A percentile compares a stretch with the other conserved stretches of the same genome.
These are phyloP conservation scores for Paxillus rubicundulus DNA, from an alignment of 768 basidiomycete genomes.

Conservation along the genomic window DNA sequence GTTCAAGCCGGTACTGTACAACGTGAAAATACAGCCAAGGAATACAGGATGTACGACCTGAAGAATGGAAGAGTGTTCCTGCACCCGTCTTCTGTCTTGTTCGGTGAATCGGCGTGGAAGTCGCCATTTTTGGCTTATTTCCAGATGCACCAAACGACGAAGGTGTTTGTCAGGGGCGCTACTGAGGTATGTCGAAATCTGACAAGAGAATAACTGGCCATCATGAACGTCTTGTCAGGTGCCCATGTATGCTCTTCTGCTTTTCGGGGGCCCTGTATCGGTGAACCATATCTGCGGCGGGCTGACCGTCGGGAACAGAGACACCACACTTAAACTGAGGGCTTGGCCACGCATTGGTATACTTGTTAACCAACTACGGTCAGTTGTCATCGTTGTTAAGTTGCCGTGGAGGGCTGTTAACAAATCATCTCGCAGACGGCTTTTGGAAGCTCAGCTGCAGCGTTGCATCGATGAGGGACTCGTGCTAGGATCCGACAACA, in stretches of 20 bases:
- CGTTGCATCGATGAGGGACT: conserved; percentile 64
- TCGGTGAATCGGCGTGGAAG: conserved; percentile 69
- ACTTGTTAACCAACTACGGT: conserved; percentile 84
- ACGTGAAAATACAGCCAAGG: conserved; percentile 79
- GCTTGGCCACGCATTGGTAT: conserved; percentile 92
- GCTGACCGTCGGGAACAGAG: conserved; percentile 56
- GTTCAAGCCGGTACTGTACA: conserved; percentile 81
- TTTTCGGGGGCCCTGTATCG: conserved; percentile 79
- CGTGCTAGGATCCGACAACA: conserved; percentile 42
- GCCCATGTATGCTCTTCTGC: conserved; percentile 80
- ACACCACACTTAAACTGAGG: conserved; percentile 56
- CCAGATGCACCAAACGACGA: conserved; percentile 75
- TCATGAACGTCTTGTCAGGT: conserved; percentile 43
- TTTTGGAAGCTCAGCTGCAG: conserved; percentile 68
- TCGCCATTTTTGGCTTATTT: conserved; percentile 83
- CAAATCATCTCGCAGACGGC: conserved; percentile 40
- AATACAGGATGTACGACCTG: conserved; percentile 80
- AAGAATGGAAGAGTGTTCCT: conserved; percentile 65
- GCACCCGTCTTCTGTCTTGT: conserved; percentile 81
- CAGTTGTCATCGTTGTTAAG: conserved; percentile 15
- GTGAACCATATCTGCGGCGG: conserved; percentile 84
- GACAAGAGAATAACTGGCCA: neutral
- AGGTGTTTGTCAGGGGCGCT: conserved; percentile 82
- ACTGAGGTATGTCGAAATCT: conserved; percentile 61
- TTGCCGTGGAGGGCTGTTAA: neutral